A percentile compares a stretch with the other conserved stretches of the same genome.
Conservation (phyloP, 106 monocot species). For the Allium cepa region DNA sequence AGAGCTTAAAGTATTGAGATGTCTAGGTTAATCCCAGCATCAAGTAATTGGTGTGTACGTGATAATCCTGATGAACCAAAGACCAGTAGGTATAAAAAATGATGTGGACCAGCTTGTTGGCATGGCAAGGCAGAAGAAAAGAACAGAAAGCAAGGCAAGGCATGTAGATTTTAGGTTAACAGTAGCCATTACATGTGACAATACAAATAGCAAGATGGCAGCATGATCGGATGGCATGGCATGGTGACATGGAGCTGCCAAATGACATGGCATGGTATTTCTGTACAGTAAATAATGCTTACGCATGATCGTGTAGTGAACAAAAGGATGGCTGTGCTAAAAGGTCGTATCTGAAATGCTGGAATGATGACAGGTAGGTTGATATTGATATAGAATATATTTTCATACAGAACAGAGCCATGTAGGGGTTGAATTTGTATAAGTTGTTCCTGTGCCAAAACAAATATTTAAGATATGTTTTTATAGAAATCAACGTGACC, state of each 20-base stretch:
- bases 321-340: constrained; percentile 42
- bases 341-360: constrained; percentile 33
- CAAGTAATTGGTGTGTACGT: constrained; percentile 48
- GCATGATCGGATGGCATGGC: constrained; percentile 25
- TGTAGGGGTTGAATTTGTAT: constrained; percentile 41
- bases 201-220: constrained; percentile 35
- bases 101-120: constrained; percentile 2
- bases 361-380: constrained; percentile 40
- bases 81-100: constrained; percentile 6
- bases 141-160: constrained; percentile 34
- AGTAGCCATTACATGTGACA: constrained; percentile 12
- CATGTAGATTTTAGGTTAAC: constrained; percentile 12
- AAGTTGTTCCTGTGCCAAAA: constrained; percentile 77
- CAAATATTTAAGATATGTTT: constrained; percentile 43
- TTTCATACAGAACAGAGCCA: constrained; percentile 56
- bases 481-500: too few species aligned
- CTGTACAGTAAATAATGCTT: constrained; percentile 2
- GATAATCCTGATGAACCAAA: constrained; percentile 22
- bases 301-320: constrained; percentile 44
- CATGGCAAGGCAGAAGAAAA: constrained; percentile 6
- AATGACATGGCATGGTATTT: constrained; percentile 33
- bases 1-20: constrained; percentile 44
- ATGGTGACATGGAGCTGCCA: constrained; percentile 10
- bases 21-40: constrained; percentile 41
- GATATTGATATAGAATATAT: constrained; percentile 37